These are phyloP conservation scores for Thamnidium elegans DNA, from an alignment of 192 early-diverging fungal genomes.

Conservation along the genomic window DNA sequence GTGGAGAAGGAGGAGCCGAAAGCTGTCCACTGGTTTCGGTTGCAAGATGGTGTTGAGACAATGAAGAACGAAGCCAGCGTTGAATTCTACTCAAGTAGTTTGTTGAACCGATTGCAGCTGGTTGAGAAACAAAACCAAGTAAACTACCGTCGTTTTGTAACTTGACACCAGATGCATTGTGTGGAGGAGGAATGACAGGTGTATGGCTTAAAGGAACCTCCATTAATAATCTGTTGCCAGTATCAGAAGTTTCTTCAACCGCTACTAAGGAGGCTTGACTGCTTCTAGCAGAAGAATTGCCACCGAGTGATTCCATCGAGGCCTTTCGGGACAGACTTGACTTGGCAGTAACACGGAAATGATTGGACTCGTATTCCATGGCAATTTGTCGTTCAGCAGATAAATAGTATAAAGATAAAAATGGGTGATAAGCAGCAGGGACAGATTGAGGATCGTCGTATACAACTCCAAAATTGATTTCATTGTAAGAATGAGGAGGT, in stretches of 20 bases:
- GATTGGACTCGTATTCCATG: slow-evolving; percentile 1
- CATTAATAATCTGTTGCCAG: neutral
- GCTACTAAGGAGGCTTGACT: slow-evolving; percentile 27
- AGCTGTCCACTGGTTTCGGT: neutral
- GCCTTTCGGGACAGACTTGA: slow-evolving; percentile 18
- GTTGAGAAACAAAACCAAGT: slow-evolving; percentile 19
- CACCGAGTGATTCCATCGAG: slow-evolving; percentile 21
- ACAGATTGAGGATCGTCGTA: slow-evolving; percentile 38
- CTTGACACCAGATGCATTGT: slow-evolving; percentile 5
- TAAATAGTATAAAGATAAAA: slow-evolving; percentile 85
- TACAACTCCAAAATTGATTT: slow-evolving; percentile 1
- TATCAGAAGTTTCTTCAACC: neutral
- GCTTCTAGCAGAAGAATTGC: slow-evolving; percentile 18
- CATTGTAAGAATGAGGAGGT: neutral
- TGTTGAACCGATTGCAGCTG: slow-evolving; percentile 19
- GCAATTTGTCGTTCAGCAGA: slow-evolving; percentile 56
- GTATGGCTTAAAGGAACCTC: slow-evolving; percentile 6
- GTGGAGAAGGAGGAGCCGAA: neutral
- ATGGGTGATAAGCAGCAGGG: slow-evolving; percentile 51
- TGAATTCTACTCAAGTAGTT: slow-evolving; percentile 27
- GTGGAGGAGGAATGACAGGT: neutral
- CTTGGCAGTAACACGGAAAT: neutral
- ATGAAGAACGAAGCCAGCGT: slow-evolving; percentile 32
- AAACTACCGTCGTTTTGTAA: slow-evolving; percentile 7
- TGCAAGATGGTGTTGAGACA: slow-evolving; percentile 14